Evolutionary conservation across 352 stramenopile genomes (phyloP).

Genomic region (Thalassiosira livingstoniorum): DNA sequence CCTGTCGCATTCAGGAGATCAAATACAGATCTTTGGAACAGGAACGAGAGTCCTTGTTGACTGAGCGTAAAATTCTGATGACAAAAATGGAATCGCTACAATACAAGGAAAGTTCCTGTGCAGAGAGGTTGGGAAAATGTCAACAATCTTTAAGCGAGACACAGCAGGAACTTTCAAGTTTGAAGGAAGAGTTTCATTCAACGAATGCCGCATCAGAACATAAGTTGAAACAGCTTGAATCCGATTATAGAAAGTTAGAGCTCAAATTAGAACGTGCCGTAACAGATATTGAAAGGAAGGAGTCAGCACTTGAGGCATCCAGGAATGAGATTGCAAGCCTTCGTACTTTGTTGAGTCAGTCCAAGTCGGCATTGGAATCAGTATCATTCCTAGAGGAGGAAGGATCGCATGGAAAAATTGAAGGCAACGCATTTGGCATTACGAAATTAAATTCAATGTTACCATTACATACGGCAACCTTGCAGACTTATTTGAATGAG

Average conservation of each 20-base stretch:
- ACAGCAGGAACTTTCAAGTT: neutral
- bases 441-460: neutral
- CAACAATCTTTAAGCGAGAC: slow-evolving; percentile 11
- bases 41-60: slow-evolving; percentile 20
- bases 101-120: slow-evolving; percentile 1
- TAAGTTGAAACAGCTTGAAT: neutral
- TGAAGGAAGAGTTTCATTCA: neutral
- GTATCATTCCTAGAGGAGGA: slow-evolving; percentile 45
- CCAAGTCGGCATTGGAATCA: slow-evolving; percentile 50
- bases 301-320: slow-evolving; percentile 29
- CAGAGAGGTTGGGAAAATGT: neutral
- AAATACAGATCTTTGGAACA: slow-evolving; percentile 28
- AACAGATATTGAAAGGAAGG: slow-evolving; percentile 22
- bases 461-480: neutral
- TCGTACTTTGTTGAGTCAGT: slow-evolving; percentile 53
- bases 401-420: neutral
- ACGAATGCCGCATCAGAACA: neutral
- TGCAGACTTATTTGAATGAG: neutral
- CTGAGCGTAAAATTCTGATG: neutral
- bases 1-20: slow-evolving; percentile 32
- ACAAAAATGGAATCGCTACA: slow-evolving; percentile 1
- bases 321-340: slow-evolving; percentile 50
- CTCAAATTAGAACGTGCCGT: slow-evolving; percentile 12
- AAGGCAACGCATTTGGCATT: neutral
- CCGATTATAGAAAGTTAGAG: slow-evolving; percentile 10